A percentile compares a stretch with the other conserved stretches of the same genome.
phyloP scores from a whole-genome alignment of 352 stramenopile species.

The Phytophthora podocarpi region DNA sequence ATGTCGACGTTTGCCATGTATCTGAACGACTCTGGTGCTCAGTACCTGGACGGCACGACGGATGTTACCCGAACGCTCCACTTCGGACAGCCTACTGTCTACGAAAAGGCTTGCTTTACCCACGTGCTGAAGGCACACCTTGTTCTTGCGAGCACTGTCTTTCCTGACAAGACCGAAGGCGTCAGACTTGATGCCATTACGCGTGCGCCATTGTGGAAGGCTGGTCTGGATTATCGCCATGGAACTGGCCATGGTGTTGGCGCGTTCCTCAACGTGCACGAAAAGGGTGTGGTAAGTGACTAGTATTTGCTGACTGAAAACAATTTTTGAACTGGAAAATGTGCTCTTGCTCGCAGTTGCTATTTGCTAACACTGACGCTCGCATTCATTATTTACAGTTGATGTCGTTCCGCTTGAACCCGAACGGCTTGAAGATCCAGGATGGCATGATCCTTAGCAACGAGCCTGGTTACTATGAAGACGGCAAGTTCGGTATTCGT shows the following conservation, averaged over 20 bases:
- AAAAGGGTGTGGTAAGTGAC: slow-evolving; percentile 83
- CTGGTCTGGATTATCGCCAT: slow-evolving; percentile 97
- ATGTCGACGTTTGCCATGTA: slow-evolving; percentile 95
- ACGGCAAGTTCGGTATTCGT: slow-evolving; percentile 97
- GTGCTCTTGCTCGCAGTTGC: not conserved
- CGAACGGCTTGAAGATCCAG: slow-evolving; percentile 80
- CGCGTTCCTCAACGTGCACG: slow-evolving; percentile 97
- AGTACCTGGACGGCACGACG: slow-evolving; percentile 99
- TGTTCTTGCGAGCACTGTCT: slow-evolving; percentile 87
- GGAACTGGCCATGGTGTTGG: slow-evolving; percentile 98
- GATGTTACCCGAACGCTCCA: slow-evolving; percentile 99
- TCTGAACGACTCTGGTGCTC: slow-evolving; percentile 98
- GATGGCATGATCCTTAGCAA: slow-evolving; percentile 99
- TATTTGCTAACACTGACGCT: slow-evolving; percentile 6
- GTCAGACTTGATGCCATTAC: slow-evolving; percentile 97
- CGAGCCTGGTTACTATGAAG: slow-evolving; percentile 98
- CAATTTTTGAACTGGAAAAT: too few species aligned
- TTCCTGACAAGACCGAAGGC: slow-evolving; percentile 92
- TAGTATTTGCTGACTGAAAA: not conserved
- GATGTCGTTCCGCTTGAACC: slow-evolving; percentile 86
- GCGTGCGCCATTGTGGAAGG: slow-evolving; percentile 93
- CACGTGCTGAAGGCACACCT: slow-evolving; percentile 98
- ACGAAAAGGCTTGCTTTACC: slow-evolving; percentile 97
- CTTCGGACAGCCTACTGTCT: slow-evolving; percentile 92
- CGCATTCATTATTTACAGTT: slow-evolving; percentile 43